These are phyloP conservation scores for Cystobasidium tubakii DNA, from an alignment of 768 basidiomycete genomes.

Conservation along the genomic window DNA sequence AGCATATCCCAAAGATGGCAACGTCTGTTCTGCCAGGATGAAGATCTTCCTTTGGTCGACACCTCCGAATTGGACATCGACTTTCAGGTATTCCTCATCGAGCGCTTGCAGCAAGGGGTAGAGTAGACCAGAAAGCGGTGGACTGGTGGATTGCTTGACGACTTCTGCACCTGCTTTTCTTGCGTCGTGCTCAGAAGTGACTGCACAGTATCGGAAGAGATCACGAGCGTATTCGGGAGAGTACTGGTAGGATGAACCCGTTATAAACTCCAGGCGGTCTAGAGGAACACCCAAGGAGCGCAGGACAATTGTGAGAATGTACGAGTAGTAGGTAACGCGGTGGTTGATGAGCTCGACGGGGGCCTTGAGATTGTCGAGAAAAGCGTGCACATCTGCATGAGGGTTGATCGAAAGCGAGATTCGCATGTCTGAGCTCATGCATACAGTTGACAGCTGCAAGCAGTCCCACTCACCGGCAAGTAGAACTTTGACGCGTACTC, in stretches of 20 bases:
- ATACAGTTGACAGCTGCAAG: background rate
- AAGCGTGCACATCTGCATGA: constrained; percentile 78
- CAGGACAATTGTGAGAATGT: constrained; percentile 74
- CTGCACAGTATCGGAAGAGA: constrained; percentile 82
- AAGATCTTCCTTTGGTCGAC: constrained; percentile 99
- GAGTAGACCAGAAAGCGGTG: constrained; percentile 69
- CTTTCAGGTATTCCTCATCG: constrained; percentile 91
- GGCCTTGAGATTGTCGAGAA: constrained; percentile 94
- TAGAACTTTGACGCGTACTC: constrained; percentile 77
- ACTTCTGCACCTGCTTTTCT: constrained; percentile 98
- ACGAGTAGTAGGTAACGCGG: constrained; percentile 83
- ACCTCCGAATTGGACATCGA: constrained; percentile 97
- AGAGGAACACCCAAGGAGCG: constrained; percentile 83
- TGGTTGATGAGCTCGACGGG: constrained; percentile 82
- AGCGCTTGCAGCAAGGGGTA: constrained; percentile 96
- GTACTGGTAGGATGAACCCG: constrained; percentile 89
- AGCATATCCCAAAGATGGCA: constrained; percentile 82
- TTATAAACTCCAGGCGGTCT: constrained; percentile 71
- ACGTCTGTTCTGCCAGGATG: constrained; percentile 91
- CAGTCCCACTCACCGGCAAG: constrained; percentile 60
- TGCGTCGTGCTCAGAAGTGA: constrained; percentile 89
- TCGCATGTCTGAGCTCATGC: background rate
- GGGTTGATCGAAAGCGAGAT: constrained; percentile 4
- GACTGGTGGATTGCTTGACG: constrained; percentile 86
- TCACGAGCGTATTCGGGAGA: constrained; percentile 86